Evolutionary conservation across 257 asterid genomes (phyloP), one percentile per base, ranked within the genome.

Genomic region (Eucommia ulmoides): DNA sequence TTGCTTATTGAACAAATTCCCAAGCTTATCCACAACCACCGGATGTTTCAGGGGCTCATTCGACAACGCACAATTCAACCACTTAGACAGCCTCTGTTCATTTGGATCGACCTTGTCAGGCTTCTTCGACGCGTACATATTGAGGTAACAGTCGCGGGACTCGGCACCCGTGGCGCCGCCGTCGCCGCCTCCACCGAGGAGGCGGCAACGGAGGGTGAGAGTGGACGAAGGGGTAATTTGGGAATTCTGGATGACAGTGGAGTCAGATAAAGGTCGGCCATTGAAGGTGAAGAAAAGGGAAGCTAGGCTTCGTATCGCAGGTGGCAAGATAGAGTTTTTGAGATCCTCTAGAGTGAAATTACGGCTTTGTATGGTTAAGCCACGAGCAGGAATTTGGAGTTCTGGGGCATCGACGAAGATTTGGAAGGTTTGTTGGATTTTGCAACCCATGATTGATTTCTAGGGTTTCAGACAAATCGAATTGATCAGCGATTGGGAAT

Each of bases 141-240:
- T 85, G 24, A 89, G 52, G 60, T 74, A 91, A 49, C 94, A 91
- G 69, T 86, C 96, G 9, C 96, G 66, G 2, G 96, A 89, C 72
- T 89, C 96, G 0, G 96, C 98, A 33, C 98, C 83, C 1, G 98
- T 91, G 66, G 94, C 80, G 20, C 98, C 93, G 7, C 98, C 98
- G 70, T 89, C 96, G 7, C 98, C 96, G 0, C 98, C 94, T 8
- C 98, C 96, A 17, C 93, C 94, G 3, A 26, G 56, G 24, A 73
- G 53, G 15, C 94, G 86, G 56, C 68, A 55, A 61, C 76, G 78
- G 38, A 81, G 66, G 50, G 75, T 60, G 16, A 89, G 73, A 48
- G 93, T 82, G 24, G 92, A 85, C 23, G 73, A 49, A 1, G 82
- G 76, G 18, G 80, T 35, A 24, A 86, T 61, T 20, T 16, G 29